Conservation (phyloP, 2,329 filamentous ascomycete species). For the Penicillium italicum region DNA sequence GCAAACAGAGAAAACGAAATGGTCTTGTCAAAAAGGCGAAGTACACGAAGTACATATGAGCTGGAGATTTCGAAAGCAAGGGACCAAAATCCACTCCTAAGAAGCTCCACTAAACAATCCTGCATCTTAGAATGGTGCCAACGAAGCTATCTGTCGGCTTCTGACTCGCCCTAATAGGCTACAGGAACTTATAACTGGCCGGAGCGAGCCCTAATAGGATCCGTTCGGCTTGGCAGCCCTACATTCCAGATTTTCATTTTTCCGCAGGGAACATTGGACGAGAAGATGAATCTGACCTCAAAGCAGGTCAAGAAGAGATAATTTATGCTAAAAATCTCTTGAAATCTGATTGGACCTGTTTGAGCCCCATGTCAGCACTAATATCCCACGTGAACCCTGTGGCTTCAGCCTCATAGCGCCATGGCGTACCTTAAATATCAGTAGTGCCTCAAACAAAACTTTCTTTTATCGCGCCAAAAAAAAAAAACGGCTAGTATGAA, state of each 20-base stretch:
- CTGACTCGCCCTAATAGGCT: background rate
- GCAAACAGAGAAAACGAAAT: background rate
- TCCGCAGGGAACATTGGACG: background rate
- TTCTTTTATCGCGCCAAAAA: too few relatives aligned
- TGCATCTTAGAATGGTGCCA: background rate
- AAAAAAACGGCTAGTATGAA: too few relatives aligned
- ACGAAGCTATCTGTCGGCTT: background rate
- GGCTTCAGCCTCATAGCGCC: background rate
- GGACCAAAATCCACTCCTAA: background rate
- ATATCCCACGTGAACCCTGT: background rate
- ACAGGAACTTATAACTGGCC: too few relatives aligned
- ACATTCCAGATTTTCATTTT: background rate
- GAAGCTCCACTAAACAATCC: background rate
- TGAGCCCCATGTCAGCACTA: background rate
- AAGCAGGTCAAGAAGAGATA: background rate
- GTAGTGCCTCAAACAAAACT: too few relatives aligned
- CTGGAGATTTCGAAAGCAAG: background rate
- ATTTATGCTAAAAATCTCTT: background rate
- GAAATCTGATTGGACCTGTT: background rate
- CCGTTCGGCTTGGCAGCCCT: background rate
- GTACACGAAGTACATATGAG: background rate
- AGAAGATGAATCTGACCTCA: background rate
- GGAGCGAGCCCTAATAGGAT: background rate
- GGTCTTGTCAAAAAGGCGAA: too few relatives aligned
- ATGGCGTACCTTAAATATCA: background rate